Evolutionary conservation across 306 rosid species (phyloP).

Genomic region (barrel medic (Medicago truncatula)): DNA sequence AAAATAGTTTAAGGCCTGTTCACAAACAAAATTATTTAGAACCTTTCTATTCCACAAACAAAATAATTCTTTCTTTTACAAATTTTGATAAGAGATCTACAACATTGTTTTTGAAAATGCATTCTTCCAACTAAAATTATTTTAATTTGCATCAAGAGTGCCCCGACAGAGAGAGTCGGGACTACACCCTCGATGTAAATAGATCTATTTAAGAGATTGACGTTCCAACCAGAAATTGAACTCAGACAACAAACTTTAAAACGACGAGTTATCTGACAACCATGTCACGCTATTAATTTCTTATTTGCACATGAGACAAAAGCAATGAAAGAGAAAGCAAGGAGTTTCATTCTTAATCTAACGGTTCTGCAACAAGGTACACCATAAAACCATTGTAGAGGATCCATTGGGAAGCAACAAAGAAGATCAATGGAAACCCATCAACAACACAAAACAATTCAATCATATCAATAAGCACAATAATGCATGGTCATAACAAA

Average conservation of each 20-base stretch:
- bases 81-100: no score
- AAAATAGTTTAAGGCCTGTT: conserved; percentile 1
- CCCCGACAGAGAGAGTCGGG: not conserved
- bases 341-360: not conserved
- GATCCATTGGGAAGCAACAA: conserved; percentile 19
- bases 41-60: conserved; percentile 43
- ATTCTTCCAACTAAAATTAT: no score
- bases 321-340: conserved; percentile 18
- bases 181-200: not conserved
- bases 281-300: conserved; percentile 9
- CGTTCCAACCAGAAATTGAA: not conserved
- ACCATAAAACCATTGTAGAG: not conserved
- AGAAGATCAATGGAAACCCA: conserved; percentile 24
- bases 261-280: not conserved
- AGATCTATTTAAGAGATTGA: not conserved
- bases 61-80: conserved; percentile 4
- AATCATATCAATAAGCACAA: not conserved
- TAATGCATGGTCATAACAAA: conserved; percentile 23
- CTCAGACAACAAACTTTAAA: not conserved
- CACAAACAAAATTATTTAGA: conserved; percentile 36
- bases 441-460: not conserved
- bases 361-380: not conserved
- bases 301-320: conserved; percentile 27
- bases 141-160: not conserved
- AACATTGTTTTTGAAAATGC: no score